Base-by-base conservation (phyloP, 2,329 filamentous ascomycete species). In the Ophiostoma pallidulum region DNA sequence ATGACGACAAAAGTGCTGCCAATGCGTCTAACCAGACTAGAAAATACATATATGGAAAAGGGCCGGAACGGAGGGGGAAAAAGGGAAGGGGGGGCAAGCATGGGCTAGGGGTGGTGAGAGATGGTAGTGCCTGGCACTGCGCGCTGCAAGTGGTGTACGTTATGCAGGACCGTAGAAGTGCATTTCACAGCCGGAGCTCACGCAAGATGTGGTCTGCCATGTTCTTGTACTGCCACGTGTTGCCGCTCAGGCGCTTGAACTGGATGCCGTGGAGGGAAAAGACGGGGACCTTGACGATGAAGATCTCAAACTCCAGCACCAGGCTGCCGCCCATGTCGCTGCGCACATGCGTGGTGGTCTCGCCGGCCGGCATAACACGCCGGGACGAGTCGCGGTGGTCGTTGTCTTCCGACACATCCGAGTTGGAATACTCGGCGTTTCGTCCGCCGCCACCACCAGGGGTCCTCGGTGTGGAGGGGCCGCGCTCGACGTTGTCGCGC, bases 221-320 rank as follows among this genome's bases (percentile, higher is more conserved):
- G 60, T 87, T 91, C 72, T 96, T 95, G 69, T 94, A 98, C 65
- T 96, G 90, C 90, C 91, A 97, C 50, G 92, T 97, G 51, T 94
- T 91, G 31, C 92, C 91, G 49, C 86, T 80, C 56, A 97, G 83
- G 62, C 92, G 89, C 74, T 98, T 98, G 72, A 98, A 98, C 64
- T 97, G 92, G 52, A 98, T 90, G 41, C 92, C 92, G 61, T 98
- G 91, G 49, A 98, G 69, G 36, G 85, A 89, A 51, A 98, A 80
- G 44, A 98, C 71, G 12, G 92, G 92, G 22, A 98, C 89, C 68
- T 98, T 98, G 62, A 98, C 92, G 57, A 98, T 92, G 56, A 96
- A 82, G 53, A 97, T 95, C 63, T 98, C 92, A 61, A 97, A 98
- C 54, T 86, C 82, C 45, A 97, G 71, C 33, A 86, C 75, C 75